A percentile compares a stretch with the other conserved stretches of the same genome.
Evolutionary conservation across 306 rosid species (phyloP).

Genomic region (Phaseolus lunatus): DNA sequence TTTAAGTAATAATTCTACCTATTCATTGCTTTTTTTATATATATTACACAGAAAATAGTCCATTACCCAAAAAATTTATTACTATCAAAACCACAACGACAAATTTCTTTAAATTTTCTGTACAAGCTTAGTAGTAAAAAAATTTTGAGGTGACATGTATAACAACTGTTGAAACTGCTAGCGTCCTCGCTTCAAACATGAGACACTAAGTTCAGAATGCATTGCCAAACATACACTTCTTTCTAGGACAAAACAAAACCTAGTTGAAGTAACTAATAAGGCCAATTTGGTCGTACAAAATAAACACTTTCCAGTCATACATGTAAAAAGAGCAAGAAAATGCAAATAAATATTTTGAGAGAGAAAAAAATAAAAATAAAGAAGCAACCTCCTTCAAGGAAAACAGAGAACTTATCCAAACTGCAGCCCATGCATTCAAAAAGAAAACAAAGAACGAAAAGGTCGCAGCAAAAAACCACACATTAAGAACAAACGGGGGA

Average conservation of each 20-base stretch:
- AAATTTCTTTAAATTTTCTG: neutral
- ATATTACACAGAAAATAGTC: neutral
- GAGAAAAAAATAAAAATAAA: neutral
- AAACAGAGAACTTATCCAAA: neutral
- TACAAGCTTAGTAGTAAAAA: slow-evolving; percentile 1
- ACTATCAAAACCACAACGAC: neutral
- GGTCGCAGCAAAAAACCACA: slow-evolving; percentile 1
- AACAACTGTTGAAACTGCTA: neutral
- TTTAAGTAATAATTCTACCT: neutral
- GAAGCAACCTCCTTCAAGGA: neutral
- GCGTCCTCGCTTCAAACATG: no score
- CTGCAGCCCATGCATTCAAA: slow-evolving; percentile 10
- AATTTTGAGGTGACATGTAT: neutral
- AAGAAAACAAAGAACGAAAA: neutral
- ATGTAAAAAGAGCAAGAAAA: neutral
- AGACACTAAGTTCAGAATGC: neutral
- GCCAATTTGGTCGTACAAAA: neutral
- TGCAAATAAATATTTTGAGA: neutral
- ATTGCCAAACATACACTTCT: neutral
- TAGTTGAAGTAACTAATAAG: neutral
- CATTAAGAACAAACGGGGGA: neutral
- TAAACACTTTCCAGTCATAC: neutral
- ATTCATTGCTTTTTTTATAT: neutral
- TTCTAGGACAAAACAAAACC: slow-evolving; percentile 1
- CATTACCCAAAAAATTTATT: neutral